Base-by-base conservation (phyloP, 768 basidiomycete genomes). In the Polyporus arcularius region DNA sequence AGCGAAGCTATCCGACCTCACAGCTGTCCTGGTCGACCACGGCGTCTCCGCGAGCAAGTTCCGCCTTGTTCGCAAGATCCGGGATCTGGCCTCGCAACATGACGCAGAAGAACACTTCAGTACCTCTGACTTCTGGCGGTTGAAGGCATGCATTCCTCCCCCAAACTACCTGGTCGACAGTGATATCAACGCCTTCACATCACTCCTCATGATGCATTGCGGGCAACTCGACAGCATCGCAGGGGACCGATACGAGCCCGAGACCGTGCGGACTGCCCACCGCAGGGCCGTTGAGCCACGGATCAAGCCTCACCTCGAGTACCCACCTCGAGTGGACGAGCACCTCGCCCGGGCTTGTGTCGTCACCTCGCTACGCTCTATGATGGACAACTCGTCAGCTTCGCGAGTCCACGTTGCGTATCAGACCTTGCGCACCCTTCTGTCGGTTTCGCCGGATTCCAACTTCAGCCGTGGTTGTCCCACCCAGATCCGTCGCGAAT, bases 21-120 rank as follows among this genome's bases (percentile, higher is more conserved):
- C 84, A 11, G 68, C 71, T 3, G 78, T 87, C 40, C 78, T 95
- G 31, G 78, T 75, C 14, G 86, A 90, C 66, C 72, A 75, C 57
- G 80, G 78, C n/a, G 84, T 87, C 58, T 78, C 81, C 2, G 84
- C 87, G 2, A 90, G 87, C 71, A 94, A 92, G 70, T 94, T 94
- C 70, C 82, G 88, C 15, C 71, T 92, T 21, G 89, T 89, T 28
- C 83, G 86, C 32, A 82, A 82, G 51, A 73, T 94, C n/a, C 77
- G 78, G 2, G 80, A 85, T 21, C 74, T 82, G 59, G 76, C 83
- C 3, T 66, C 72, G 6, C 69, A 71, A 14, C 70, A 73, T 4
- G 32, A 35, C 4, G 28, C 32, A 15, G 54, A 53, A 7, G 71
- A 75, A 14, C 76, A 78, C 31, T 91, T 90, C 57, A 75, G 83